Evolutionary conservation across 805 yeast genomes (phyloP).

Genomic region (Sporopachydermia quercuum): DNA sequence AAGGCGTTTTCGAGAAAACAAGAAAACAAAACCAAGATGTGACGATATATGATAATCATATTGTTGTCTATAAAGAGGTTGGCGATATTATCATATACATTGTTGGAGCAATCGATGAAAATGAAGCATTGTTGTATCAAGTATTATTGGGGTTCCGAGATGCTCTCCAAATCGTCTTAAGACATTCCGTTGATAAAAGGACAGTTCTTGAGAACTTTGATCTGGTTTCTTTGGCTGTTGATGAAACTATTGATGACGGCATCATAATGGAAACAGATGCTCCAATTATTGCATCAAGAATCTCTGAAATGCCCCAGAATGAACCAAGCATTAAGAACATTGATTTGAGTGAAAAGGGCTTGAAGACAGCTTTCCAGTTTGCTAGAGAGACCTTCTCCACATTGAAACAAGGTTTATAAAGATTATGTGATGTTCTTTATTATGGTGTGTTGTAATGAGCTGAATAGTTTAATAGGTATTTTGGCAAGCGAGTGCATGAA

Average conservation of each 20-base stretch:
- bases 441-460: too few relatives aligned
- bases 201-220: conserved; percentile 75
- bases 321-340: conserved; percentile 29
- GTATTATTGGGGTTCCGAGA: conserved; percentile 68
- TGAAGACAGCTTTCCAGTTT: conserved; percentile 75
- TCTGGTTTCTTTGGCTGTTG: conserved; percentile 71
- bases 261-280: conserved; percentile 84
- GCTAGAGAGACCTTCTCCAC: conserved; percentile 59
- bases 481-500: too few relatives aligned
- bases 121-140: conserved; percentile 66
- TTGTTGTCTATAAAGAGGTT: conserved; percentile 76
- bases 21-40: conserved; percentile 70
- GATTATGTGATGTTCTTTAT: conserved; percentile 2
- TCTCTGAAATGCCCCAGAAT: conserved; percentile 69
- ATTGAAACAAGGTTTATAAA: conserved; percentile 24
- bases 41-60: conserved; percentile 59
- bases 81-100: conserved; percentile 62
- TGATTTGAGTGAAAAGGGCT: conserved; percentile 27
- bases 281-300: conserved; percentile 74
- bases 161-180: conserved; percentile 63
- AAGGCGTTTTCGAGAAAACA: conserved; percentile 57
- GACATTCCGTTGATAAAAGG: conserved; percentile 54
- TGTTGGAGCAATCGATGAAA: conserved; percentile 67
- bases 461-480: too few relatives aligned
- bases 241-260: conserved; percentile 90